These are phyloP conservation scores for Discostella stelligeroides DNA, from an alignment of 108 stramenopile species.

Conservation along the genomic window DNA sequence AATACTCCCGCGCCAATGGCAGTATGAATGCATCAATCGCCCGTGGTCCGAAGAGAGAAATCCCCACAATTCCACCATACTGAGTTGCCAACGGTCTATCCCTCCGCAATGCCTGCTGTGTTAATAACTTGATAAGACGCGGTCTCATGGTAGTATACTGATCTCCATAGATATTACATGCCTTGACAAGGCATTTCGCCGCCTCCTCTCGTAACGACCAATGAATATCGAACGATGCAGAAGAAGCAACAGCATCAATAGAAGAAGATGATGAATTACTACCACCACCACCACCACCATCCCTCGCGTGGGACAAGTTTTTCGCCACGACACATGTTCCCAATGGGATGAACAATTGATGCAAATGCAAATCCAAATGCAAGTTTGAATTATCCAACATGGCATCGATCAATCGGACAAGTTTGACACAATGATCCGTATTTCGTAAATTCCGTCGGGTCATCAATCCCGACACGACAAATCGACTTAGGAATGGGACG, in stretches of 20 bases:
- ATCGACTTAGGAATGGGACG: conserved; percentile 78
- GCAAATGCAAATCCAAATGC: conserved; percentile 86
- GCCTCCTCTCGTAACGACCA: conserved; percentile 77
- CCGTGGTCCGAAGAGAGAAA: conserved; percentile 76
- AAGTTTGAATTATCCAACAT: conserved; percentile 71
- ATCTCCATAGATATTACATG: conserved; percentile 69
- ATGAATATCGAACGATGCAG: conserved; percentile 54
- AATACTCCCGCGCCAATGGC: conserved; percentile 65
- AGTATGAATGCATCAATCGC: conserved; percentile 83
- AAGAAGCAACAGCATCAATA: not conserved
- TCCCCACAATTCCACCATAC: conserved; percentile 83
- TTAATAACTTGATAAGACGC: conserved; percentile 64
- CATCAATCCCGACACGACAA: conserved; percentile 58
- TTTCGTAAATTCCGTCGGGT: conserved; percentile 58
- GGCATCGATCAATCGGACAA: conserved; percentile 67
- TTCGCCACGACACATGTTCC: conserved; percentile 84
- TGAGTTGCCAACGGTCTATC: conserved; percentile 56
- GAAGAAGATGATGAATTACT: conserved; percentile 5
- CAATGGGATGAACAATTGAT: conserved; percentile 80
- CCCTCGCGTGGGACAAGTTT: too few species aligned
- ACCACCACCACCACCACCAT: too few species aligned
- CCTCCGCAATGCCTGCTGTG: conserved; percentile 46
- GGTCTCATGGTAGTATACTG: conserved; percentile 80
- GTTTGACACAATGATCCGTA: conserved; percentile 64
- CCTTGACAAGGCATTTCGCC: conserved; percentile 59